These are phyloP conservation scores for Saccharomyces pastorianus DNA, from an alignment of 1,139 yeast genomes.

Conservation along the genomic window DNA sequence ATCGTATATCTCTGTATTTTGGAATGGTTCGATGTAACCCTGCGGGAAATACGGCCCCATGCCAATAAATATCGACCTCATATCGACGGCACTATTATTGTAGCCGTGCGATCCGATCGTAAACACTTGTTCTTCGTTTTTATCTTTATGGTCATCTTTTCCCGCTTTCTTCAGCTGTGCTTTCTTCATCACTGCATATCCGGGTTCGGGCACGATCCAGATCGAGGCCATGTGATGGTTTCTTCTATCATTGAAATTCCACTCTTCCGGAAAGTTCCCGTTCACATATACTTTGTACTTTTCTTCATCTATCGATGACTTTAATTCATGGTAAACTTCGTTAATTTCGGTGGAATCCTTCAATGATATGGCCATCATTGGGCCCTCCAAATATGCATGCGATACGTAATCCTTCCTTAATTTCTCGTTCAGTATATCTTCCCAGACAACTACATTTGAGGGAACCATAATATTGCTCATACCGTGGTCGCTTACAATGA, in stretches of 20 bases:
- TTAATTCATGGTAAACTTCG: conserved; percentile 12
- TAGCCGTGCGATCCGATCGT: conserved; percentile 76
- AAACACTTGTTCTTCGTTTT: not conserved
- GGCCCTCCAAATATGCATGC: conserved; percentile 5
- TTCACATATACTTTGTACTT: conserved; percentile 44
- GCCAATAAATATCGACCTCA: conserved; percentile 78
- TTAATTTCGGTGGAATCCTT: conserved; percentile 6
- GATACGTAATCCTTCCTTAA: conserved; percentile 2
- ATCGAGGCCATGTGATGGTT: conserved; percentile 53
- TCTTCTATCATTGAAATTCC: conserved; percentile 47
- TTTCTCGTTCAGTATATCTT: conserved; percentile 4
- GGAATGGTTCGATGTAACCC: conserved; percentile 50
- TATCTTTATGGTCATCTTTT: conserved; percentile 35
- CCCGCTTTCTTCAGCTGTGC: conserved; percentile 44
- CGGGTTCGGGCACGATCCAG: conserved; percentile 78
- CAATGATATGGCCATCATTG: conserved; percentile 2
- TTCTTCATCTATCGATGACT: conserved; percentile 12
- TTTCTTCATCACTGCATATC: conserved; percentile 66
- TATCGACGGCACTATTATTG: conserved; percentile 62
- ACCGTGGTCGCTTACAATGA: conserved; percentile 85
- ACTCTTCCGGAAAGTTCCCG: conserved; percentile 55
- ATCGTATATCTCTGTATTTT: conserved; percentile 65
- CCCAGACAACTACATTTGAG: conserved; percentile 3
- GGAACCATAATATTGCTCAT: conserved; percentile 37
- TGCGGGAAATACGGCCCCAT: conserved; percentile 69